Conservation (phyloP, 2,329 filamentous ascomycete species). For the Graphium sp. region DNA sequence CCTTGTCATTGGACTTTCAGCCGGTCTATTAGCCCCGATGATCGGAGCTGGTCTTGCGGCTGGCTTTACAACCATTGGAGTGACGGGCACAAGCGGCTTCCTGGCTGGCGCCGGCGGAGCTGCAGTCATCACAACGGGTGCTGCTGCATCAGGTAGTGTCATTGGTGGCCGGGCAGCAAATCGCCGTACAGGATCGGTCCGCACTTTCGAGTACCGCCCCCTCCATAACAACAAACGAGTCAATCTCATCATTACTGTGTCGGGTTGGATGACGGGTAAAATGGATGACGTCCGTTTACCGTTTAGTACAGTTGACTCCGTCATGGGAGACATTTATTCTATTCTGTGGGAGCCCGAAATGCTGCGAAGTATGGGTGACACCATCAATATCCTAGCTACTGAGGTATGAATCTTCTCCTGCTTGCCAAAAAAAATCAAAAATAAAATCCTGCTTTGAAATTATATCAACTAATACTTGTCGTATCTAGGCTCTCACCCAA, state of each 20-base stretch:
- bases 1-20: conserved; percentile 86
- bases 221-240: conserved; percentile 96
- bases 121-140: conserved; percentile 81
- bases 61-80: conserved; percentile 87
- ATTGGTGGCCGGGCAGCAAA: conserved; percentile 79
- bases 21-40: conserved; percentile 77
- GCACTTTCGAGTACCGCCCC: conserved; percentile 91
- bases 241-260: conserved; percentile 87
- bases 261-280: conserved; percentile 97
- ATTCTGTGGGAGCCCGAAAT: conserved; percentile 97
- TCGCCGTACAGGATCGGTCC: conserved; percentile 76
- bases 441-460: too few species aligned
- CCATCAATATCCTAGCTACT: conserved; percentile 93
- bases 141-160: conserved; percentile 69
- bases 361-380: conserved; percentile 94
- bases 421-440: too few species aligned
- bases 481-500: conserved; percentile 67
- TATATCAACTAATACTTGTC: conserved; percentile 13
- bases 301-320: conserved; percentile 87
- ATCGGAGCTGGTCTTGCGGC: conserved; percentile 89
- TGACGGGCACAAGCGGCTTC: conserved; percentile 76
- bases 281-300: conserved; percentile 91
- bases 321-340: conserved; percentile 98
- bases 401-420: conserved; percentile 76
- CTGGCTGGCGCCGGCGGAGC: conserved; percentile 83